These are phyloP conservation scores for Anethum foeniculum DNA, from an alignment of 140 eudicot genomes.

Conservation along the genomic window DNA sequence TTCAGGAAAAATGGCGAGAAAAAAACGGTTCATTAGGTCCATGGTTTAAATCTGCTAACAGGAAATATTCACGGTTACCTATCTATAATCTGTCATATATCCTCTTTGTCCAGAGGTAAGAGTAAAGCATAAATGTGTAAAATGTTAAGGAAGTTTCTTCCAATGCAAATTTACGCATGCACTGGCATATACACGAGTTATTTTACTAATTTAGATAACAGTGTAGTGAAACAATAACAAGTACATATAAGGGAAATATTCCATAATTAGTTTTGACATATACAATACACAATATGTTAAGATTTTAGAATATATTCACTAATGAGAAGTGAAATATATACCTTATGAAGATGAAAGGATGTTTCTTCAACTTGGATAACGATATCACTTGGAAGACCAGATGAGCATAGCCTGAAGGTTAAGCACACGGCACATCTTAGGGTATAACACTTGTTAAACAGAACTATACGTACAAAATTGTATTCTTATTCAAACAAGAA, in stretches of 20 bases:
- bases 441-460: background rate
- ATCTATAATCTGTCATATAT: too few relatives aligned
- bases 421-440: background rate
- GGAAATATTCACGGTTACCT: background rate
- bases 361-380: constrained; percentile 50
- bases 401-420: constrained; percentile 48
- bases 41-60: background rate
- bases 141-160: background rate
- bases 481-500: background rate
- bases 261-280: background rate
- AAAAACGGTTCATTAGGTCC: background rate
- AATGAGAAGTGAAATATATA: constrained; percentile 7
- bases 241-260: background rate
- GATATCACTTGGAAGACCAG: constrained; percentile 77
- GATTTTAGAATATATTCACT: background rate
- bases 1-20: too few relatives aligned
- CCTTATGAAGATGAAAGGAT: constrained; percentile 70
- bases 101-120: too few relatives aligned
- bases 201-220: background rate
- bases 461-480: background rate
- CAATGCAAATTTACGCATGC: background rate
- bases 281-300: background rate
- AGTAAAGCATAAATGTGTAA: too few relatives aligned
- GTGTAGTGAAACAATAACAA: background rate
- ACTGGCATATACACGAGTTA: background rate